Conservation (phyloP, 495 filamentous ascomycete species). For the Trypethelium eluteriae region DNA sequence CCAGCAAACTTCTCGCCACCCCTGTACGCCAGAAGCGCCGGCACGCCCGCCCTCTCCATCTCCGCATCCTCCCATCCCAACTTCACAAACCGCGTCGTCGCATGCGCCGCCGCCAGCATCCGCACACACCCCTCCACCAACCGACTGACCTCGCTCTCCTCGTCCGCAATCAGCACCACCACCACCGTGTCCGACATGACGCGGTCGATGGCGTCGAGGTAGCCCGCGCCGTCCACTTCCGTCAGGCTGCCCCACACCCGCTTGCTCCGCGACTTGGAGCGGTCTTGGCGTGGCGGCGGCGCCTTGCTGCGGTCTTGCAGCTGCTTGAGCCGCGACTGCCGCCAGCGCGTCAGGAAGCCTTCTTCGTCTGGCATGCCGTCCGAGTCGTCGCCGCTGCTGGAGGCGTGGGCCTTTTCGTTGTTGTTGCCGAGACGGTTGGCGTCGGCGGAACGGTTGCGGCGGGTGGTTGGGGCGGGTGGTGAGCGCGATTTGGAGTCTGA, state of each 20-base stretch:
- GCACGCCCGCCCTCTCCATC: constrained; percentile 83
- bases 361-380: constrained; percentile 63
- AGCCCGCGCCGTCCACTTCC: constrained; percentile 80
- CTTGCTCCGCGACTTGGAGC: constrained; percentile 56
- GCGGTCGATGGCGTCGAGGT: constrained; percentile 91
- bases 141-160: constrained; percentile 63
- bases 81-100: constrained; percentile 75
- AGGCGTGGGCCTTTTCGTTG: neutral
- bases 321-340: constrained; percentile 54
- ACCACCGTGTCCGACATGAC: constrained; percentile 72
- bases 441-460: constrained; percentile 7
- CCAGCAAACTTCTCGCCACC: constrained; percentile 86
- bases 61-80: constrained; percentile 89
- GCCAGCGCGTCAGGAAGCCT: constrained; percentile 75
- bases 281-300: constrained; percentile 30
- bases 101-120: constrained; percentile 60
- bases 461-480: neutral
- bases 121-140: constrained; percentile 70
- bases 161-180: constrained; percentile 92
- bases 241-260: constrained; percentile 70
- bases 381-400: constrained; percentile 37
- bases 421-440: neutral
- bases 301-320: neutral
- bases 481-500: neutral
- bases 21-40: constrained; percentile 81